Percentiles rank a stretch among this genome's conserved stretches.
phyloP scores from a whole-genome alignment of 2,329 filamentous ascomycete species.

The Diaporthe capsici region DNA sequence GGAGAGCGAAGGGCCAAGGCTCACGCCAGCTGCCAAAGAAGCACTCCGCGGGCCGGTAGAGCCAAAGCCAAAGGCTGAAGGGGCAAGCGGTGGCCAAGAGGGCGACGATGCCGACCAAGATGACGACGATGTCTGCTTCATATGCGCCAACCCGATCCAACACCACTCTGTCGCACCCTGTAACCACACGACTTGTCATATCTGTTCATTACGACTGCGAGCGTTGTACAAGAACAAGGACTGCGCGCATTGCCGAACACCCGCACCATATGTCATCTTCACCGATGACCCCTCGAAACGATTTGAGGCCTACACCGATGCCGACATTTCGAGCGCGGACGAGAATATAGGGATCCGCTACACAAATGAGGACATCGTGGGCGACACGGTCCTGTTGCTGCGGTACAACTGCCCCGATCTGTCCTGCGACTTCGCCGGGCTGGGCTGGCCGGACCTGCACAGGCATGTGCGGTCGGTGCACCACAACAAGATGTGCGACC shows the following conservation, averaged over 20 bases:
- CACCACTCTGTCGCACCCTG: conserved; percentile 93
- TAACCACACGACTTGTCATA: conserved; percentile 97
- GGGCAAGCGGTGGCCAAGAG: conserved; percentile 28
- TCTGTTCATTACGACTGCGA: conserved; percentile 90
- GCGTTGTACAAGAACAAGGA: conserved; percentile 97
- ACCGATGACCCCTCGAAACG: conserved; percentile 86
- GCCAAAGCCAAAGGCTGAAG: conserved; percentile 34
- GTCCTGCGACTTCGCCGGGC: conserved; percentile 84
- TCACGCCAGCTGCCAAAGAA: conserved; percentile 38
- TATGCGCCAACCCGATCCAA: conserved; percentile 91
- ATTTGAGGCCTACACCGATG: conserved; percentile 84
- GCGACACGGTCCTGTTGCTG: conserved; percentile 88
- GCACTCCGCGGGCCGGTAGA: conserved; percentile 26
- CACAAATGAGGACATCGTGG: conserved; percentile 88
- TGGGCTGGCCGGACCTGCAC: conserved; percentile 71
- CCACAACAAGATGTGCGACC: conserved; percentile 90
- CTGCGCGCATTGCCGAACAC: conserved; percentile 92
- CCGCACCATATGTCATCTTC: conserved; percentile 89
- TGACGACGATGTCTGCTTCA: conserved; percentile 93
- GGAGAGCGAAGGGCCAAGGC: conserved; percentile 26
- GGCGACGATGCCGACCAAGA: conserved; percentile 66
- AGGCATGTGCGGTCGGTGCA: conserved; percentile 88
- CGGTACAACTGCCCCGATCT: conserved; percentile 95
- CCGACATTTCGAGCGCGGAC: conserved; percentile 83
- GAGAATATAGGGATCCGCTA: conserved; percentile 93